Evolutionary conservation across 1,284 basidiomycete genomes (phyloP), one percentile per base, ranked within the genome.

Genomic region (Ganoderma meredithae): DNA sequence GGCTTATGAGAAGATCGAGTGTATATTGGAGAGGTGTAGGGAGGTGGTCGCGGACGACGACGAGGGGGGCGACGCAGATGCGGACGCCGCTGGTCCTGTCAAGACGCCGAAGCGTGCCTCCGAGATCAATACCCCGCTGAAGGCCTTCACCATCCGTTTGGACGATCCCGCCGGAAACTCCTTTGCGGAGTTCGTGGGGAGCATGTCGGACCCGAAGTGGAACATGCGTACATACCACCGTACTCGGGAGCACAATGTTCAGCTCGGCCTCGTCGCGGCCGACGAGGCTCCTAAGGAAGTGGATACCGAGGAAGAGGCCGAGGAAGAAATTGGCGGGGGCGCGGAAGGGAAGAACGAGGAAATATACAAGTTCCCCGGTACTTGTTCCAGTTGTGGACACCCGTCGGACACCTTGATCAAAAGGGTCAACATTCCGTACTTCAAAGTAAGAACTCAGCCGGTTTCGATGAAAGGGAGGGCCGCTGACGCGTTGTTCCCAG

Each of bases 141-240:
- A 84, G 22, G 82, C 92, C 1, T 96, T 99, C 78, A 97, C 95
- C 0, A 78, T 99, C 67, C 90, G 88, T 64, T 83, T 99, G 40
- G 96, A 99, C 76, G 98, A 99, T 78, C 97, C 97, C 0, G 85
- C 95, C 0, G 98, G 98, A 17, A 98, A 98, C 82, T 97, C 95
- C 31, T 99, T 97, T 83, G 85, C 97, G 78, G 94, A 97, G 80
- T 97, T 95, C 78, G 77, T 88, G 17, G 92, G 86, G 33, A 90
- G 88, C 73, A 90, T 93, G 86, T 84, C 91, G 3, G 91, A 99
- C 80, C 92, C 95, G 0, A 95, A 97, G 78, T 99, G 98, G 98
- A 93, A 90, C 76, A 86, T 98, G 83, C 86, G 93, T 68, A 94
- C 92, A 41, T 99, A 97, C 76, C 87, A 87, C 65, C 88, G 98